Base-by-base conservation (phyloP, 2,329 filamentous ascomycete genomes). In the Ophiostoma himal-ulmi region DNA sequence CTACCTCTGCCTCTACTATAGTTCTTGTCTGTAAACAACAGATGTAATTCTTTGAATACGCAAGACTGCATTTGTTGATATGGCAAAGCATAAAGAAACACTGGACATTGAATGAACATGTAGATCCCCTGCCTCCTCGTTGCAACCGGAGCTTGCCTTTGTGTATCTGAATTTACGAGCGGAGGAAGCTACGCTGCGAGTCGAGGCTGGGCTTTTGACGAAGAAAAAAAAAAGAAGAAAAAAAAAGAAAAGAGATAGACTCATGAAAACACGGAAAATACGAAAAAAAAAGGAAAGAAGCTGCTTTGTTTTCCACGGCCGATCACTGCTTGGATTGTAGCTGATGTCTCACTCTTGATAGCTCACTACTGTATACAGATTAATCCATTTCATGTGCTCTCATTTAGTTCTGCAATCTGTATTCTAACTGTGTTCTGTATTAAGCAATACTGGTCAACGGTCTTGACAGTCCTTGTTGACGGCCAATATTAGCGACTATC, bases 241-340 rank as follows among this genome's bases (percentile, higher is more conserved):
- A 34, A 26, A 39, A 37, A 34, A 36, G 48, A 22, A 26, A 39
- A 13, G 20, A 37, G 30, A 3, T 30, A 30, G 30, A 30, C 30
- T 30, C 30, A 30, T 30, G 30, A 30, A 30, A 30, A 30, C 4
- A 5, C 6, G 17, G 1, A n/a, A 5, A 20, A 34, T 62, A 52
- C 52, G 34, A 52, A 20, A 11, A 39, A 26, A 39, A 37, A 34
- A 36, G 48, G 34, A 26, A 39, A 13, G 20, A 37, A 37, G 60
- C n/a, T 67, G 60, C 66, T 70, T 20, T 65, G 60, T 70, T 70
- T 20, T 52, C 57, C 57, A 62, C 57, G 57, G 57, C 8, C 57
- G 57, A 62, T 62, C 57, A 65, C 62, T 69, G 41, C 17, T 41
- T 41, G 65, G 36, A 67, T 26, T 26, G 52, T 26, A 57, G 52